Evolutionary conservation across 139 green algal genomes (phyloP), one percentile per base, ranked within the genome.

Genomic region (Chlorella sp.): DNA sequence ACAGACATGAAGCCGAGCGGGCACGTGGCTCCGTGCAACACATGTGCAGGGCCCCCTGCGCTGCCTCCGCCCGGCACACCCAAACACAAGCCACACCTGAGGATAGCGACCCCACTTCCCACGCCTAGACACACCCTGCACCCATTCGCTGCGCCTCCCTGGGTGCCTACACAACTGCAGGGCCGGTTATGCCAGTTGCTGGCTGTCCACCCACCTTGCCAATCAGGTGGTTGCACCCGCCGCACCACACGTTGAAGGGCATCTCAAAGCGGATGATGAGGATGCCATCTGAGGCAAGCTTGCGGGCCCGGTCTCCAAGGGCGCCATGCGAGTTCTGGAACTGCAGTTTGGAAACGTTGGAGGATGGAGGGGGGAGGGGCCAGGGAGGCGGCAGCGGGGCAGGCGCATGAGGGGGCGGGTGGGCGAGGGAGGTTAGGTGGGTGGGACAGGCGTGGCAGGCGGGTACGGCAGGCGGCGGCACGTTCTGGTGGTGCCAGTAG

Each of bases 211-310:
- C 37, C 83, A 87, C 83, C 92, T 99, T 98, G 86, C 94, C 98
- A 53, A 99, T 99, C 64, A 98, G 94, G 89, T 98, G 93, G 42
- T 90, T 83, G 90, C 98, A 99, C 53, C 96, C 95, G 21, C 71
- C 84, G 91, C 98, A 99, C 95, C 95, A 98, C 19, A 99, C 96
- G 89, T 98, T 96, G 95, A 99, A 99, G 34, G 98, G 98, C 94
- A 99, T 97, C 93, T 99, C 98, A 91, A 99, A 99, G 53, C 93
- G 91, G 80, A 99, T 99, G 88, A 99, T 94, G 37, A 99, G 94
- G 83, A 99, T 98, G 89, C 97, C 98, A 79, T 96, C 78, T 64
- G 97, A 83, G 34, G 95, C 92, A 21, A 99, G 90, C 88, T 98
- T 98, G 34, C 94, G 93, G 0, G 98, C 98, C 0, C 98, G 89